Percentiles rank a stretch among this genome's conserved stretches.
phyloP scores from a whole-genome alignment of 228 moss, liverwort and hornwort species.

The Sphagnum fallax region DNA sequence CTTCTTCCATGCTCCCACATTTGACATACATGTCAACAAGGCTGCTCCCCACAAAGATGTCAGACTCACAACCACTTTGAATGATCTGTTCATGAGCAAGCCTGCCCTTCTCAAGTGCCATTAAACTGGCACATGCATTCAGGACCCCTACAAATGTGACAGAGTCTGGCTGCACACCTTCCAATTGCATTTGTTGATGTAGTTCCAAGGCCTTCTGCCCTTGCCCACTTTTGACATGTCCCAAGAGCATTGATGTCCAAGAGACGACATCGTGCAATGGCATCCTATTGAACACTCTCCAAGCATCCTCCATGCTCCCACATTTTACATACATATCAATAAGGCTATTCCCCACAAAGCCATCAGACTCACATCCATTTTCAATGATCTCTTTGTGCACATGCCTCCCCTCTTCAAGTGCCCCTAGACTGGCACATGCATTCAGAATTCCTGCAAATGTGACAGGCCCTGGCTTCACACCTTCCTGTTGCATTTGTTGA shows the following conservation, averaged over 20 bases:
- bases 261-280: constrained; percentile 25
- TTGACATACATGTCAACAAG: too few species aligned
- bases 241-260: constrained; percentile 33
- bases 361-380: constrained; percentile 5
- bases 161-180: too few species aligned
- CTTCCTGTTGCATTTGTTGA: background rate
- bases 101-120: too few species aligned
- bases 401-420: constrained; percentile 9
- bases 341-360: constrained; percentile 24
- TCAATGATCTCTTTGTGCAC: constrained; percentile 13
- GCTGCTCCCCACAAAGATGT: too few species aligned
- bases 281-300: constrained; percentile 24
- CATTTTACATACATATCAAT: constrained; percentile 32
- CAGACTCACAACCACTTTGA: too few species aligned
- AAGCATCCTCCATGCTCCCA: constrained; percentile 23
- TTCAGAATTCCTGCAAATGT: constrained; percentile 1
- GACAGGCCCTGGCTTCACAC: background rate
- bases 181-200: too few species aligned
- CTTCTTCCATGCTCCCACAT: too few species aligned
- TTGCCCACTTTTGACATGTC: constrained; percentile 3
- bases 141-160: too few species aligned
- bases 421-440: constrained; percentile 4
- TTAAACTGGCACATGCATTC: too few species aligned
- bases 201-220: too few species aligned
- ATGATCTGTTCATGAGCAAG: too few species aligned